Conservation (phyloP, 192 early-diverging fungal genomes). For the Pecoramyces ruminantium region DNA sequence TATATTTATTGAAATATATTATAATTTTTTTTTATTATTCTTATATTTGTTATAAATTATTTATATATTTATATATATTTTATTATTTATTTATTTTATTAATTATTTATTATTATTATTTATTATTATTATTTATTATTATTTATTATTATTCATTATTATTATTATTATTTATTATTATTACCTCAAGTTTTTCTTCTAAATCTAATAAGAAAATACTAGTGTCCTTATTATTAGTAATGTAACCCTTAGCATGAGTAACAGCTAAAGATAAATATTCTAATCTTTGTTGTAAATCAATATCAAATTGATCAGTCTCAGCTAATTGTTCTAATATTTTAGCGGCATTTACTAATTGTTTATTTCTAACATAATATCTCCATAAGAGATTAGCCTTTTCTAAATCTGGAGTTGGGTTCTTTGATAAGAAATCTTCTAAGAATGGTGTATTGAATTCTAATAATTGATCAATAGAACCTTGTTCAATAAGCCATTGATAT, state of each 20-base stretch:
- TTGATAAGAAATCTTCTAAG: constrained; percentile 15
- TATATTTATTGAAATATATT: no score
- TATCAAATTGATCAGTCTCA: constrained; percentile 9
- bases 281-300: constrained; percentile 21
- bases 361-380: constrained; percentile 41
- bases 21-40: no score
- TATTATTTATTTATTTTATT: no score
- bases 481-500: constrained; percentile 43
- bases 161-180: neutral
- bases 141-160: no score
- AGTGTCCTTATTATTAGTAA: neutral
- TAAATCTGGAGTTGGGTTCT: neutral
- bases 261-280: constrained; percentile 49
- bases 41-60: no score
- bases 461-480: constrained; percentile 19
- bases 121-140: no score
- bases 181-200: constrained; percentile 5
- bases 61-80: no score
- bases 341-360: constrained; percentile 37
- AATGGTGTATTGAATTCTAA: constrained; percentile 14
- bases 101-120: no score
- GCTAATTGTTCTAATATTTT: constrained; percentile 24
- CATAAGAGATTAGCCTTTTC: constrained; percentile 42
- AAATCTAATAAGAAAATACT: neutral
- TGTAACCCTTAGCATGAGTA: constrained; percentile 39